These are phyloP conservation scores for Polytolypa hystricis DNA, from an alignment of 2,329 filamentous ascomycete genomes.

Conservation along the genomic window DNA sequence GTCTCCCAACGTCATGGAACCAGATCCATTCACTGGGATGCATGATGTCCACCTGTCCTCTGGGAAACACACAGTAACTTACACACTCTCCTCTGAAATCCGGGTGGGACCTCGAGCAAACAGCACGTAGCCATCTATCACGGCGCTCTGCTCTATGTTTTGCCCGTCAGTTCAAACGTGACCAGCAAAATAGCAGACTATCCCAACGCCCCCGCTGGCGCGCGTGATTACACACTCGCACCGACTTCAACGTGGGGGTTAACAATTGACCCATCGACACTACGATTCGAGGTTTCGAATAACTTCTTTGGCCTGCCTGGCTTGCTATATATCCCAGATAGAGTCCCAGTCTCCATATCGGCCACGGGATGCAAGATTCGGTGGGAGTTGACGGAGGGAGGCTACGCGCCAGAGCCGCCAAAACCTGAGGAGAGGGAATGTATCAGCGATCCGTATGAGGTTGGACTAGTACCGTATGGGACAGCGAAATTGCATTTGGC, in stretches of 20 bases:
- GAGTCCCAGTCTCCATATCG: constrained; percentile 10
- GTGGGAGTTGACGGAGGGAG: constrained; percentile 22
- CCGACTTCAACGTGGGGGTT: constrained; percentile 21
- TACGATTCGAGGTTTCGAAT: constrained; percentile 20
- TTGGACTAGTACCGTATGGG: constrained; percentile 37
- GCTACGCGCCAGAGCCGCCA: constrained; percentile 26
- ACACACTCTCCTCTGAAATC: constrained; percentile 23
- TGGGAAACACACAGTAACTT: constrained; percentile 24
- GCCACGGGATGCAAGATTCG: constrained; percentile 28
- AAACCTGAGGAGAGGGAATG: constrained; percentile 23
- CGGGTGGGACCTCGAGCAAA: constrained; percentile 29
- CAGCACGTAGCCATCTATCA: constrained; percentile 35
- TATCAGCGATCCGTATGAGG: constrained; percentile 23
- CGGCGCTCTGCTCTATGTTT: constrained; percentile 35
- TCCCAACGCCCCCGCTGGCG: constrained; percentile 18
- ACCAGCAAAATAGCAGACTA: constrained; percentile 18
- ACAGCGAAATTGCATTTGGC: constrained; percentile 38
- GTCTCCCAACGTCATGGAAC: constrained; percentile 13
- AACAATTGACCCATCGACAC: constrained; percentile 23
- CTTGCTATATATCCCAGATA: constrained; percentile 13
- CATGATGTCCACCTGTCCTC: constrained; percentile 25
- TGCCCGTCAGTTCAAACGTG: constrained; percentile 25
- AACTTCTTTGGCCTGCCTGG: constrained; percentile 11
- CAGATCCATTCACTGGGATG: constrained; percentile 28
- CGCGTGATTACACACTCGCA: constrained; percentile 26